Percentiles rank a stretch among this genome's conserved stretches.
phyloP scores from a whole-genome alignment of 257 asterid genomes.

The Solanum lycopersicoides region DNA sequence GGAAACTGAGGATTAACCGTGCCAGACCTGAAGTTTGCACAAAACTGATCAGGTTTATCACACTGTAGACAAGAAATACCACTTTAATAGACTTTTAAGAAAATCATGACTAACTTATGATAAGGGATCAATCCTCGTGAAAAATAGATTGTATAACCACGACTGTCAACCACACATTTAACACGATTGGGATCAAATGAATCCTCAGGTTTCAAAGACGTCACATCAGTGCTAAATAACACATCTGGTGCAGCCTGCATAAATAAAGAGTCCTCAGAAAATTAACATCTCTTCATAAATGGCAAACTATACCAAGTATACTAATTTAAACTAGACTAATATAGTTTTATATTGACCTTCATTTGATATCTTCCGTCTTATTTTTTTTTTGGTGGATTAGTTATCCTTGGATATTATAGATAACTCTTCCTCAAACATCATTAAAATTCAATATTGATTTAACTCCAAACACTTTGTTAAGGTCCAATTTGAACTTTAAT shows the following conservation, averaged over 20 bases:
- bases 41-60: not conserved
- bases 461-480: no score
- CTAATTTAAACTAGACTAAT: not conserved
- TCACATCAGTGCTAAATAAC: conserved; percentile 83
- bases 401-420: no score
- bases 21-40: conserved; percentile 43
- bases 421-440: no score
- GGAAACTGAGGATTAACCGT: conserved; percentile 65
- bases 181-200: conserved; percentile 84
- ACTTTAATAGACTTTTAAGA: not conserved
- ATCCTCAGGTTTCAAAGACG: conserved; percentile 69
- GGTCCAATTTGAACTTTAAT: not conserved
- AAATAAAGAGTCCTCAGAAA: not conserved
- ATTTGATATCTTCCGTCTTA: no score
- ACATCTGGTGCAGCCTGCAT: conserved; percentile 85
- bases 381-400: no score
- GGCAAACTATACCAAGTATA: not conserved
- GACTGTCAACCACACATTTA: conserved; percentile 71
- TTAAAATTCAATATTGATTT: no score
- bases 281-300: not conserved
- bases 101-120: conserved; percentile 52
- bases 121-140: conserved; percentile 79
- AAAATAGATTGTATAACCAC: conserved; percentile 76
- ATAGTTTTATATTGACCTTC: not conserved
- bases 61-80: not conserved